These are phyloP conservation scores for Ramularia endophylla DNA, from an alignment of 2,329 filamentous ascomycete species.

Conservation along the genomic window DNA sequence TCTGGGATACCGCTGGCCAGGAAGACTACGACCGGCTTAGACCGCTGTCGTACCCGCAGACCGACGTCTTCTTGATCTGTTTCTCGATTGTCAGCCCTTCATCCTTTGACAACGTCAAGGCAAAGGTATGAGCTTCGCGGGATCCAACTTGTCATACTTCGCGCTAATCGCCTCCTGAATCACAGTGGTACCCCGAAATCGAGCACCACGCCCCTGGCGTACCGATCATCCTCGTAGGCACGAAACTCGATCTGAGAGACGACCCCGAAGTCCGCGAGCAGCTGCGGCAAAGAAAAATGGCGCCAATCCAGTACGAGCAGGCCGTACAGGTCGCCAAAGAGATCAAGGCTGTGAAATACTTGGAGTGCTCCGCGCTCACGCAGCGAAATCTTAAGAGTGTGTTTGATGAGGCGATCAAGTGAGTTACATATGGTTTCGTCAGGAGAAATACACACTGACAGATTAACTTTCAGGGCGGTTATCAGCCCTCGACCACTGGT, in stretches of 20 bases:
- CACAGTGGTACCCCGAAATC: slow-evolving; percentile 93
- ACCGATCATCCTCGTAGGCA: slow-evolving; percentile 94
- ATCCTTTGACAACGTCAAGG: slow-evolving; percentile 98
- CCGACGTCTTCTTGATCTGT: slow-evolving; percentile 96
- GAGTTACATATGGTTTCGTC: slow-evolving; percentile 33
- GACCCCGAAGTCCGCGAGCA: slow-evolving; percentile 76
- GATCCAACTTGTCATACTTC: background rate
- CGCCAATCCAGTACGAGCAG: slow-evolving; percentile 92
- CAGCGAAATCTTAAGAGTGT: slow-evolving; percentile 98
- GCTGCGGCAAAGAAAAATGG: slow-evolving; percentile 87
- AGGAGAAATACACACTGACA: background rate
- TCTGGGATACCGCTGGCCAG: slow-evolving; percentile 98
- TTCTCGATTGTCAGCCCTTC: slow-evolving; percentile 98
- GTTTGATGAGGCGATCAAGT: slow-evolving; percentile 98
- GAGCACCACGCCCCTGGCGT: slow-evolving; percentile 93
- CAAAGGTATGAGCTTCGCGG: slow-evolving; percentile 63
- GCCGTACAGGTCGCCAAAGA: slow-evolving; percentile 85
- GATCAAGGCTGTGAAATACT: slow-evolving; percentile 93
- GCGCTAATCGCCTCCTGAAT: slow-evolving; percentile 2
- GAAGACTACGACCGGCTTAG: slow-evolving; percentile 96
- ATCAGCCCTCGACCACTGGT: slow-evolving; percentile 60
- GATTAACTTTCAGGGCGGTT: slow-evolving; percentile 52
- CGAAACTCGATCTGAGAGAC: slow-evolving; percentile 92
- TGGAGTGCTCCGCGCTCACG: slow-evolving; percentile 95
- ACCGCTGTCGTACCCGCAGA: slow-evolving; percentile 95